Percentiles rank a stretch among this genome's conserved stretches.
phyloP scores from a whole-genome alignment of 371 early-diverging fungal species.

The Capillidium heterosporum region DNA sequence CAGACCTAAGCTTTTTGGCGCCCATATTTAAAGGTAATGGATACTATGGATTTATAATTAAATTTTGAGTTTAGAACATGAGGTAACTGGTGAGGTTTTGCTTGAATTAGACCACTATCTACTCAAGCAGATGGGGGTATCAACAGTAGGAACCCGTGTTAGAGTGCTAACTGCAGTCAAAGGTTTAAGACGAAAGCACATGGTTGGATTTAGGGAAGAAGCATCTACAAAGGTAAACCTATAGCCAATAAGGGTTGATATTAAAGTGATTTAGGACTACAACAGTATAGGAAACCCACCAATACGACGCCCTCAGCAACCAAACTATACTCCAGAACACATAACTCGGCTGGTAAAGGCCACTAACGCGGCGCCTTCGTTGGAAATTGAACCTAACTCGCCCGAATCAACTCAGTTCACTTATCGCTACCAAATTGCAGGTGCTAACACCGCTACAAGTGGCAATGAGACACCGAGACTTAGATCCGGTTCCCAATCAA shows the following conservation, averaged over 20 bases:
- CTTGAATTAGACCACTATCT: constrained; percentile 62
- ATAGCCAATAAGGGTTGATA: neutral
- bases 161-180: constrained; percentile 54
- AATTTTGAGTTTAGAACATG: no score
- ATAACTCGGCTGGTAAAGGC: no score
- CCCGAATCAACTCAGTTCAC: neutral
- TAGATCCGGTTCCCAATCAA: neutral
- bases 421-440: neutral
- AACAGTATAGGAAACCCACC: neutral
- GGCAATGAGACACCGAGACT: no score
- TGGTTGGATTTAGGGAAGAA: neutral
- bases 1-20: no score
- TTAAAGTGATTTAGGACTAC: no score
- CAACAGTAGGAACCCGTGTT: constrained; percentile 68
- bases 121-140: constrained; percentile 65
- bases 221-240: neutral
- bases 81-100: constrained; percentile 61
- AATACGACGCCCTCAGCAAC: neutral
- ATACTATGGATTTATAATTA: no score
- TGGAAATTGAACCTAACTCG: neutral
- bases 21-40: no score
- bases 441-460: no score
- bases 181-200: constrained; percentile 23
- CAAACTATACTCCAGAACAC: neutral
- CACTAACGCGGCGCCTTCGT: no score